Percentiles rank a stretch among this genome's conserved stretches.
Conservation (phyloP, 1,139 yeast genomes). For the Lodderomyces jiufengensis region DNA sequence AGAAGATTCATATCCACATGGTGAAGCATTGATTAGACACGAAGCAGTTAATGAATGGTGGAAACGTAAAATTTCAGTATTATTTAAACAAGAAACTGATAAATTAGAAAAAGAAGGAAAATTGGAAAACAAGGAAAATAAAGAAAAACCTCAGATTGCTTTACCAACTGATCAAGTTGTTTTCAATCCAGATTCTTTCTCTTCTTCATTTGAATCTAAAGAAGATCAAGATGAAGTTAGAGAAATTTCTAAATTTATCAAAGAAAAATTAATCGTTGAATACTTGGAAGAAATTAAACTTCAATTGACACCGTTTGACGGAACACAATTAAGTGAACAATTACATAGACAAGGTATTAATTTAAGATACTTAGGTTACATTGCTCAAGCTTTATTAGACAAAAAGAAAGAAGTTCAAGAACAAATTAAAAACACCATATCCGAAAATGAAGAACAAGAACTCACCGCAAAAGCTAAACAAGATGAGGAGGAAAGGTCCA, state of each 20-base stretch:
- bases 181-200: conserved; percentile 79
- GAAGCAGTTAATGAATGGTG: conserved; percentile 94
- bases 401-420: conserved; percentile 24
- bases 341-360: conserved; percentile 85
- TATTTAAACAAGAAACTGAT: conserved; percentile 49
- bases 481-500: conserved; percentile 19
- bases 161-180: conserved; percentile 56
- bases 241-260: conserved; percentile 63
- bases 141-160: conserved; percentile 46
- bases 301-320: conserved; percentile 72
- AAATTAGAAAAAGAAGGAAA: conserved; percentile 45
- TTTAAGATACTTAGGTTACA: conserved; percentile 76
- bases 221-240: conserved; percentile 61
- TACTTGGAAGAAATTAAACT: conserved; percentile 56
- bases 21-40: conserved; percentile 71
- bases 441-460: conserved; percentile 24
- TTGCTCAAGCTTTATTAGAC: conserved; percentile 36
- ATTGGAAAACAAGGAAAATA: conserved; percentile 24
- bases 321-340: conserved; percentile 62
- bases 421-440: conserved; percentile 20
- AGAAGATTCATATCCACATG: conserved; percentile 69
- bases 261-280: conserved; percentile 56
- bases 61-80: conserved; percentile 60
- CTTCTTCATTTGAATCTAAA: conserved; percentile 38
- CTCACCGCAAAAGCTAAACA: conserved; percentile 5